These are phyloP conservation scores for Cyclocybe aegerita DNA, from an alignment of 768 basidiomycete genomes.

Conservation along the genomic window DNA sequence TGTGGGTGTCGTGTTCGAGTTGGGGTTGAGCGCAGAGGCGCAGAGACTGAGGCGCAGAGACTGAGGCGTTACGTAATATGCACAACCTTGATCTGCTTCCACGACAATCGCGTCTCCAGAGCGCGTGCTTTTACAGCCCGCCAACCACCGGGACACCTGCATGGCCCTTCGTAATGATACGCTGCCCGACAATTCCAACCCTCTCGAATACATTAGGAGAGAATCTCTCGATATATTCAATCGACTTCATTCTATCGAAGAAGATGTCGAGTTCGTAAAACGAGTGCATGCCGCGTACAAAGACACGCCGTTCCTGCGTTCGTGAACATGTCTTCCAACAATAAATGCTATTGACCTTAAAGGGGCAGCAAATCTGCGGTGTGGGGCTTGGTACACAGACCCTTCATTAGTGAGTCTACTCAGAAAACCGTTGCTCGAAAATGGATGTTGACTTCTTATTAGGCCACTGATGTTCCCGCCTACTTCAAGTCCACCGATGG, in stretches of 20 bases:
- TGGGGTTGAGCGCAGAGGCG: not conserved
- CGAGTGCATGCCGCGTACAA: slow-evolving; percentile 42
- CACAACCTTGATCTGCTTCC: not conserved
- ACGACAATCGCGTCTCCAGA: not conserved
- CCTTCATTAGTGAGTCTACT: slow-evolving; percentile 51
- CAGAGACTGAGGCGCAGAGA: no score
- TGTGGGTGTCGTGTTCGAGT: no score
- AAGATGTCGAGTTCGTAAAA: slow-evolving; percentile 73
- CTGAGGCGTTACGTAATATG: not conserved
- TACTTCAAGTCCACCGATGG: slow-evolving; percentile 96
- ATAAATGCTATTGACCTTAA: not conserved
- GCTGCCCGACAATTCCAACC: slow-evolving; percentile 10
- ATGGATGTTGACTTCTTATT: not conserved
- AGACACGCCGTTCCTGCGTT: slow-evolving; percentile 57
- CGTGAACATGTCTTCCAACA: slow-evolving; percentile 12
- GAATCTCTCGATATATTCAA: slow-evolving; percentile 82
- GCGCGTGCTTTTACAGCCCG: not conserved
- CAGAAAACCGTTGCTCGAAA: slow-evolving; percentile 4
- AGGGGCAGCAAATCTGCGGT: slow-evolving; percentile 80
- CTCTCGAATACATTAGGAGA: slow-evolving; percentile 55
- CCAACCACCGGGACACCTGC: not conserved
- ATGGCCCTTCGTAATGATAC: not conserved
- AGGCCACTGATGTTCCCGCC: slow-evolving; percentile 44
- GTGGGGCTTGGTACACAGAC: slow-evolving; percentile 92
- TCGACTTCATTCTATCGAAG: slow-evolving; percentile 80